Base-by-base conservation (phyloP, 1,139 yeast species). In the Blastobotrys proliferans region DNA sequence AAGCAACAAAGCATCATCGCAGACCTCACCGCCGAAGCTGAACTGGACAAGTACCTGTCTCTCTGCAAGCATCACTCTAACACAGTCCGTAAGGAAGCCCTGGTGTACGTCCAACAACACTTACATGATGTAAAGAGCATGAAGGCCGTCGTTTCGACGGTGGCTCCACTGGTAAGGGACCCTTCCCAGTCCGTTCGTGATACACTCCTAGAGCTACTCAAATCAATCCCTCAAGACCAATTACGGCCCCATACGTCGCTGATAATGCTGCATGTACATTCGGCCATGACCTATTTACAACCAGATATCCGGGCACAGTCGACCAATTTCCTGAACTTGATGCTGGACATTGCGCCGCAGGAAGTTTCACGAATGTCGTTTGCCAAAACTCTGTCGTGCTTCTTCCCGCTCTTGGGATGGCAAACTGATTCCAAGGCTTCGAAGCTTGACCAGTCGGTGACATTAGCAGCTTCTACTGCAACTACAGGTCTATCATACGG, bases 241-340 rank as follows among this genome's bases (percentile, higher is more conserved):
- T 66, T 84, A 47, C 77, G 75, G 46, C 69, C 88, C 18, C 94
- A 90, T 63, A 72, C 82, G 39, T 70, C 80, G 24, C 68, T 81
- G 5, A 64, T 90, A 2, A 73, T 84, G 26, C 68, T 92, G 25
- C 90, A 84, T 59, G 72, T 90, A n/a, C 84, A 84, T 55, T 82
- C 94, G 43, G 94, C 96, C 11, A 92, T 92, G 97, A 85, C 97
- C 14, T 97, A 92, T 59, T 83, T 92, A 35, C 76, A 74, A 29
- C 81, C 90, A 0, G 79, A 78, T 6, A 78, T 88, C 30, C 74
- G 94, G 38, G 76, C 77, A 41, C 83, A 81, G 51, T 77, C 94
- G 3, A 76, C 92, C 0, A 73, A 72, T 46, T 82, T 81, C 52
- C 65, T 88, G 27, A 68, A 69, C 27, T 68, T 81, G 3, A 58